Evolutionary conservation across 2,329 filamentous ascomycete species (phyloP).

Genomic region (Coniosporium tulheliwenetii): DNA sequence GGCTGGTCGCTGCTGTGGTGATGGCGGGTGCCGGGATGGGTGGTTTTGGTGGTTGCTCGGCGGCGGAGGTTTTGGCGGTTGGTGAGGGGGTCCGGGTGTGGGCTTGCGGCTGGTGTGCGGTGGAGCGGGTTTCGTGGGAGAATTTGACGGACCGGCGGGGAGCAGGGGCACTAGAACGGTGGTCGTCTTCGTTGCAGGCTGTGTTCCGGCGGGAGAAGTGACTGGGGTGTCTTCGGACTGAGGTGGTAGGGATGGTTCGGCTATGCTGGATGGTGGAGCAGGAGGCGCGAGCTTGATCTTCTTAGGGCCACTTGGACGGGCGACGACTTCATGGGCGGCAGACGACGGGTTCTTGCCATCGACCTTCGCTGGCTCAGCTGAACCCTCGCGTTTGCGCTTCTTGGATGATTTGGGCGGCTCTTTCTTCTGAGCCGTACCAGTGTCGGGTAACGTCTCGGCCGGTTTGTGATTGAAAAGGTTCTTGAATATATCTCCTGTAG

Average conservation of each 20-base stretch:
- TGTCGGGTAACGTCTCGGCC: constrained; percentile 3
- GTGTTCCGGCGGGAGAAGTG: constrained; percentile 4
- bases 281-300: constrained; percentile 16
- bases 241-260: too few species aligned
- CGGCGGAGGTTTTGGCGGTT: background rate
- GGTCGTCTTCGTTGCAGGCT: constrained; percentile 5
- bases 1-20: constrained; percentile 3
- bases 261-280: constrained; percentile 1
- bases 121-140: constrained; percentile 3
- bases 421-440: constrained; percentile 6
- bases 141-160: constrained; percentile 20
- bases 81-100: background rate
- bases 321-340: constrained; percentile 5
- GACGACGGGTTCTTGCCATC: constrained; percentile 2
- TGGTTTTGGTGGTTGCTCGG: constrained; percentile 2
- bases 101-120: constrained; percentile 4
- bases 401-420: constrained; percentile 13
- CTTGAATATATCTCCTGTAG: constrained; percentile 16
- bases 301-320: constrained; percentile 12
- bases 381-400: constrained; percentile 42
- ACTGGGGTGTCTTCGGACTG: too few species aligned
- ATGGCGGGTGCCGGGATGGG: background rate
- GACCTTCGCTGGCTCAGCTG: constrained; percentile 10
- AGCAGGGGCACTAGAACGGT: constrained; percentile 25
- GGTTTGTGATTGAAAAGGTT: constrained; percentile 12